Evolutionary conservation across 805 yeast species (phyloP), one percentile per base, ranked within the genome.

Genomic region (Schwanniomyces sp.): DNA sequence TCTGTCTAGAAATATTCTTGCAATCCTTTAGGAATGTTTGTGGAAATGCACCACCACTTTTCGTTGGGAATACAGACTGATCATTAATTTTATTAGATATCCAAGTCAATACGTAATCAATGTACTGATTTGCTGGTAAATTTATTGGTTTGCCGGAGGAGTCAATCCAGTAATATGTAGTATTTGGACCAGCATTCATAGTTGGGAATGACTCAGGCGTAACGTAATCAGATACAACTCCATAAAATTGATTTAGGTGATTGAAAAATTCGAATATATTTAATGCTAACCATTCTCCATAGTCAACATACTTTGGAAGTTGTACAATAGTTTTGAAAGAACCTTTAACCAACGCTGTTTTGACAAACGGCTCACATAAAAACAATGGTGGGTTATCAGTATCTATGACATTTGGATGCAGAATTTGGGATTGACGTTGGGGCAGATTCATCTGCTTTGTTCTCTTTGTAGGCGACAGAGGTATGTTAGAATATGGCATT

Each of bases 311-410:
- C 62, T 89, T 90, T 16, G 99, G 99, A 18, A 90, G 74, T 61
- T 89, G 96, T 1, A 94, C 97, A 54, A 94, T 94, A 1, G 99
- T 91, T 61, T 88, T 91, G 72, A 91, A 94, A 0, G 96, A 88
- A 14, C 99, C 99, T 62, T 92, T 94, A 16, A 95, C 99, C 30
- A 94, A 72, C 0, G 98, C 96, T 0, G 97, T 89, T 52, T 91
- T 85, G 5, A 91, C 94, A 64, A 88, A 94, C 11, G 97, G 98
- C 57, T 91, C 96, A 61, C 94, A 85, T 55, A 94, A 64, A 61
- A 91, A 94, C 46, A 94, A 70, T 4, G 91, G 90, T 10, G 30
- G 30, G 27, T 53, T 48, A 18, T 48, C 53, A 8, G 34, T 9
- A 14, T 52, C 52, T 32, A 32, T 32, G 12, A 47, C 55, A 36